Base-by-base conservation (phyloP, 768 basidiomycete species). In the Naganishia kalamii region DNA sequence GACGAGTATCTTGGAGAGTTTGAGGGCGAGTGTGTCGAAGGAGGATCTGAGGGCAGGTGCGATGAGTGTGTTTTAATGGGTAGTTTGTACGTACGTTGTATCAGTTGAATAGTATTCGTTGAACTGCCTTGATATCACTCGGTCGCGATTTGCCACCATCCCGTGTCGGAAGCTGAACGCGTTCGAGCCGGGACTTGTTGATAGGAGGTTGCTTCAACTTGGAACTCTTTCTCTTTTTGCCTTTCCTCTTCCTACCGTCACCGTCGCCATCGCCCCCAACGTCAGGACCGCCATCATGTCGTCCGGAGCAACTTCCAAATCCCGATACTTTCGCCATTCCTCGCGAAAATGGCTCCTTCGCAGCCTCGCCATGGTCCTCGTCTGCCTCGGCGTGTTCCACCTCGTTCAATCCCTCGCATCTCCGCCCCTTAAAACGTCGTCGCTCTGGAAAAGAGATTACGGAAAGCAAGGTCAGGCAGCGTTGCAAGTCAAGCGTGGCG, bases 1-100 rank as follows among this genome's bases (percentile, higher is more conserved):
- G 54, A 57, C 54, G 54, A 35, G 21, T 1, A 57, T 57, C 35
- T 40, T 57, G 54, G 54, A 57, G 37, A 57, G 54, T 41, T 40
- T 57, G 54, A 37, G 54, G 54, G 40, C 54, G 35, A 21, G 21
- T 15, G 21, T 57, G 11, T 29, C 51, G n/a, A 32, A n/a, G 13
- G 32, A 13, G 5, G 35, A 52, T 11, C 32, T 52, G 11, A 32
- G 33, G 32, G 29, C 21, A 32, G 51, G 51, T 52, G 51, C n/a
- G 7, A 3, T 40, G 54, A 57, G 54, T 27, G 54, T 57, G 54
- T 57, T 57, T 33, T 57, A 41, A 33, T 37, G n/a, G 30, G 4
- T 35, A 4, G 30, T 40, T 40, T 40, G 17, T 40, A 8, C 17
- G 37, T n/a, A n/a, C n/a, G 37, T 40, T 40, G 37, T 40, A 40